A percentile compares a stretch with the other conserved stretches of the same genome.
Conservation (phyloP, 805 yeast species). For the Lipomyces japonicus region DNA sequence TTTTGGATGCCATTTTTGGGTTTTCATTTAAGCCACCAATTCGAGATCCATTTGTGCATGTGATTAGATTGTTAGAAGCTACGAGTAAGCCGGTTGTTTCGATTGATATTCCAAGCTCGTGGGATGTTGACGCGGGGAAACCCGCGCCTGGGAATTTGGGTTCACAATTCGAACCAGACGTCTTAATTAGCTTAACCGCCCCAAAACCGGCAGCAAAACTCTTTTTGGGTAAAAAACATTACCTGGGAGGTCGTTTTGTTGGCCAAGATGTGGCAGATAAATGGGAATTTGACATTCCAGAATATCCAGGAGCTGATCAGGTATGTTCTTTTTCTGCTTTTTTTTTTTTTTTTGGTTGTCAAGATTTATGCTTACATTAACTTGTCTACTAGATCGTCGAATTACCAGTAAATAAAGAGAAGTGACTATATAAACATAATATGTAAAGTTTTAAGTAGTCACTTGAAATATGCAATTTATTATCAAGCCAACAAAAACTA, state of each 20-base stretch:
- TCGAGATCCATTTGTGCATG: slow-evolving; percentile 65
- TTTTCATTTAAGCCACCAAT: slow-evolving; percentile 90
- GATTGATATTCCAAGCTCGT: slow-evolving; percentile 92
- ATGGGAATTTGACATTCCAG: slow-evolving; percentile 65
- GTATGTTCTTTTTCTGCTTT: slow-evolving; percentile 35
- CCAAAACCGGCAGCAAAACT: slow-evolving; percentile 81
- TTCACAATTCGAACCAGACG: slow-evolving; percentile 54
- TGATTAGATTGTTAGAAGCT: slow-evolving; percentile 43
- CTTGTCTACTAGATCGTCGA: slow-evolving; percentile 11
- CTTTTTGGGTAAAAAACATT: slow-evolving; percentile 55
- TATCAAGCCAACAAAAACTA: not conserved
- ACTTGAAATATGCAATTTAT: not conserved
- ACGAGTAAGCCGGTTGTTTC: slow-evolving; percentile 59
- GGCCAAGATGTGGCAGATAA: slow-evolving; percentile 60
- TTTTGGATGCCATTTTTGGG: slow-evolving; percentile 86
- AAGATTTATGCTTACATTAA: not conserved
- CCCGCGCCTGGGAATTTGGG: slow-evolving; percentile 38
- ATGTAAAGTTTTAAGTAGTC: not conserved
- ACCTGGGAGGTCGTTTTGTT: slow-evolving; percentile 87
- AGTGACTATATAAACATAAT: not conserved
- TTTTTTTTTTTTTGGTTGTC: not conserved
- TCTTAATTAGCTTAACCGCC: slow-evolving; percentile 80
- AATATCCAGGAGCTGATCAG: slow-evolving; percentile 57
- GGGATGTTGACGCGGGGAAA: slow-evolving; percentile 94
- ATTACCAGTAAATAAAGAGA: slow-evolving; percentile 8